Evolutionary conservation across 1,139 yeast species (phyloP).

Genomic region (Pichia sp.): DNA sequence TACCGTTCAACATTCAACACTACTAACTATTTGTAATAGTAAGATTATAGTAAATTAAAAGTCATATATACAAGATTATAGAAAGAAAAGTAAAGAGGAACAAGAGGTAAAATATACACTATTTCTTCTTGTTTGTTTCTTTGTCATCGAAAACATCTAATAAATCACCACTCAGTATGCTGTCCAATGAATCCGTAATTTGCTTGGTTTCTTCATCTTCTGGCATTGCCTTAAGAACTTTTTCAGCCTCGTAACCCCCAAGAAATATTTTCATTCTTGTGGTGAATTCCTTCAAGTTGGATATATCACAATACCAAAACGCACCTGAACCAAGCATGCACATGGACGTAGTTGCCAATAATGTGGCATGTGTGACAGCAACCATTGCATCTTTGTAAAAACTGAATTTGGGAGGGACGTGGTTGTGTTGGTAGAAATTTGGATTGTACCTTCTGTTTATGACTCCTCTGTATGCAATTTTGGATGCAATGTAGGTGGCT

Average conservation of each 20-base stretch:
- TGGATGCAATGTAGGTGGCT: slow-evolving; percentile 61
- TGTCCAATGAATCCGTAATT: slow-evolving; percentile 34
- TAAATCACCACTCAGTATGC: slow-evolving; percentile 14
- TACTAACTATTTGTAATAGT: background rate
- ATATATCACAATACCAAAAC: slow-evolving; percentile 74
- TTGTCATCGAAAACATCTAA: slow-evolving; percentile 5
- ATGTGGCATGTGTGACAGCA: slow-evolving; percentile 78
- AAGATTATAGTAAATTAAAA: background rate
- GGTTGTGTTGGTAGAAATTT: slow-evolving; percentile 75
- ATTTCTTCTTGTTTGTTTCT: background rate
- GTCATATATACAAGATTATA: background rate
- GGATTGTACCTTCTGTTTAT: slow-evolving; percentile 70
- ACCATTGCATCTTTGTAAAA: slow-evolving; percentile 79
- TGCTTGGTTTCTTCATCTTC: slow-evolving; percentile 61
- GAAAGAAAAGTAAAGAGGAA: background rate
- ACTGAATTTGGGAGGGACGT: slow-evolving; percentile 75
- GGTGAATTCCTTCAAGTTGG: slow-evolving; percentile 64
- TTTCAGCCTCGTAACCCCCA: slow-evolving; percentile 65
- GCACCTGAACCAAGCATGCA: slow-evolving; percentile 69
- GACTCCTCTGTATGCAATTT: slow-evolving; percentile 71
- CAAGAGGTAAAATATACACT: too few relatives aligned
- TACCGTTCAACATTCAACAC: too few relatives aligned
- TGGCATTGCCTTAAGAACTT: slow-evolving; percentile 42
- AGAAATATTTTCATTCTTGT: slow-evolving; percentile 55
- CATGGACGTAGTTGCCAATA: slow-evolving; percentile 65